A percentile compares a stretch with the other conserved stretches of the same genome.
Conservation (phyloP, 352 stramenopile species). For the Phytophthora parvispora region DNA sequence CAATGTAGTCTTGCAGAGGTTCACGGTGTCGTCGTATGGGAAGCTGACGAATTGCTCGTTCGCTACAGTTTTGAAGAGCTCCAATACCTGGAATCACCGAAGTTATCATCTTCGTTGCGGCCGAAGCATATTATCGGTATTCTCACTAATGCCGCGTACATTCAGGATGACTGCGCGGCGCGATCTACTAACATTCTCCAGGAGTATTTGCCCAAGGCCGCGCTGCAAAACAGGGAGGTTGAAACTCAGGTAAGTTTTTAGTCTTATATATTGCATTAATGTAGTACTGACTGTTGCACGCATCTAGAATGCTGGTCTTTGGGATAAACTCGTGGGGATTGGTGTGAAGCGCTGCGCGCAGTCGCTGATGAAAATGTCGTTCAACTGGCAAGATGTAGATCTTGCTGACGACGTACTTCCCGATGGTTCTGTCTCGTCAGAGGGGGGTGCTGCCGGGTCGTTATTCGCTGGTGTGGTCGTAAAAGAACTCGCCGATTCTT, state of each 20-base stretch:
- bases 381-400: conserved; percentile 74
- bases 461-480: conserved; percentile 65
- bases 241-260: conserved; percentile 56
- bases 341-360: conserved; percentile 71
- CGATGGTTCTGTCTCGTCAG: conserved; percentile 33
- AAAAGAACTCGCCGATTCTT: conserved; percentile 53
- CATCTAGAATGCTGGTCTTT: conserved; percentile 57
- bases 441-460: conserved; percentile 19
- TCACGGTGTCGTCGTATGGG: conserved; percentile 63
- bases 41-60: conserved; percentile 71
- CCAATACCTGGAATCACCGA: conserved; percentile 70
- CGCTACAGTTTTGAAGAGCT: conserved; percentile 71
- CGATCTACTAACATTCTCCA: conserved; percentile 63
- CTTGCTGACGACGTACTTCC: conserved; percentile 60
- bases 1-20: conserved; percentile 61
- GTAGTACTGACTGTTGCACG: not conserved
- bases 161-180: conserved; percentile 69
- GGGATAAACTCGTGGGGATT: conserved; percentile 56
- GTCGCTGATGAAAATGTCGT: conserved; percentile 77
- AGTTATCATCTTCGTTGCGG: conserved; percentile 67
- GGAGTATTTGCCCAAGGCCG: conserved; percentile 61
- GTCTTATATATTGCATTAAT: too few species aligned
- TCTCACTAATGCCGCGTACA: conserved; percentile 77
- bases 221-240: conserved; percentile 54
- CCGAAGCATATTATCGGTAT: conserved; percentile 77